A percentile compares a stretch with the other conserved stretches of the same genome.
Conservation (phyloP, 106 monocot genomes). For the Vanilla planifolia region DNA sequence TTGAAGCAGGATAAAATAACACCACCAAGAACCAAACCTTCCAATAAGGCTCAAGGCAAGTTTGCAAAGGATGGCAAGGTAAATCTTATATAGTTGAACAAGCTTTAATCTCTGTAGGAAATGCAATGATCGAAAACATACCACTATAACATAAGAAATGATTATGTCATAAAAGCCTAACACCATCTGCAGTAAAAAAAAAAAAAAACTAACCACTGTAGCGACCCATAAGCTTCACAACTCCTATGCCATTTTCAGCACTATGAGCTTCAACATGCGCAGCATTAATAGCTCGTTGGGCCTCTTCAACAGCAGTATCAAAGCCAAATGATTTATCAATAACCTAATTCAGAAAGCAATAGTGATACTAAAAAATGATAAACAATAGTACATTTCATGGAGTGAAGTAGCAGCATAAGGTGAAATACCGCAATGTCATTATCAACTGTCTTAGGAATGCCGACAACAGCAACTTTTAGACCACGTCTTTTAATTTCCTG, state of each 20-base stretch:
- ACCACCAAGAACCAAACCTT: no score
- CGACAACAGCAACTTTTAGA: slow-evolving; percentile 66
- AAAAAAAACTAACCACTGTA: slow-evolving; percentile 49
- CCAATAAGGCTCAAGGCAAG: not conserved
- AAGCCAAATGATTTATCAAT: slow-evolving; percentile 82
- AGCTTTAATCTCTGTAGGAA: not conserved
- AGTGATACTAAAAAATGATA: not conserved
- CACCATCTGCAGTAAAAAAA: not conserved
- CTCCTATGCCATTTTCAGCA: slow-evolving; percentile 54
- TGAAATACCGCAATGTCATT: slow-evolving; percentile 68
- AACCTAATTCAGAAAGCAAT: slow-evolving; percentile 25
- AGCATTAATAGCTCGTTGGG: slow-evolving; percentile 74
- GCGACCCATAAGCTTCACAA: slow-evolving; percentile 77
- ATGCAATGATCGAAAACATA: not conserved
- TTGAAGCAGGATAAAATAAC: not conserved
- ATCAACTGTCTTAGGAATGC: slow-evolving; percentile 72
- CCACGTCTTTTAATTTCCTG: slow-evolving; percentile 65
- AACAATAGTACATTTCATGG: not conserved
- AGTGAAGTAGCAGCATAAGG: not conserved
- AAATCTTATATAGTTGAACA: not conserved
- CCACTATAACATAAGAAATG: not conserved
- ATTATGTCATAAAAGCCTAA: not conserved
- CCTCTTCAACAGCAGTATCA: slow-evolving; percentile 78
- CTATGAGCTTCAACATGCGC: slow-evolving; percentile 73
- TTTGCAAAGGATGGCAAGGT: not conserved